Base-by-base conservation (phyloP, 495 filamentous ascomycete genomes). In the Parmelia sp. region DNA sequence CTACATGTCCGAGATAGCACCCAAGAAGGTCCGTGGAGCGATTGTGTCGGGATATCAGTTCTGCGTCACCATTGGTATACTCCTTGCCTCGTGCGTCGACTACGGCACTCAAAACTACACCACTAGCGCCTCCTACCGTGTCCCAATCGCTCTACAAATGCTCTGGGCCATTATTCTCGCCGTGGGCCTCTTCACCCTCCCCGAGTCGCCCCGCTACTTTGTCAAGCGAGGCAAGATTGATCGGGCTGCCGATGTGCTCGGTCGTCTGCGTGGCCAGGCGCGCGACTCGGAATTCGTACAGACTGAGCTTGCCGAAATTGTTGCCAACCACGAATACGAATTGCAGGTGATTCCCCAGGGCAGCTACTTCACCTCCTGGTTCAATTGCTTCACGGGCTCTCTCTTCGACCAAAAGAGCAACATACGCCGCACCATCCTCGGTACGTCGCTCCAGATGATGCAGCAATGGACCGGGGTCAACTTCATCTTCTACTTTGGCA, bases 111-210 rank as follows among this genome's bases (percentile, higher is more conserved):
- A 83, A 63, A 77, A 80, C 15, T 82, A 86, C 45, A 61, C 39
- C 4, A 60, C 67, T 60, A 64, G 27, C 12, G 60, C 60, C 3
- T 64, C 62, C 7, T 61, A 63, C 55, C 65, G 62, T 23, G 61
- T 78, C 57, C 78, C 78, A 0, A 64, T 80, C 27, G 75, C 73
- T 4, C 40, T 79, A 10, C 88, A 91, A 63, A 82, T 91, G 73
- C 88, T 90, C 36, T 90, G 90, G 68, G 85, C 87, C 8, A 80
- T 83, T 1, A 73, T 90, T 27, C 86, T 90, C 70, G 80, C 87
- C 67, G 61, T 82, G 60, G 77, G 89, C 37, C 83, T 83, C 5
- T 84, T 90, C 71, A 75, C 87, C 58, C 82, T 86, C 45, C 79
- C 80, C 61, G 87, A 90, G 70, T 87, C 86, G 8, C 86, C 85